Base-by-base conservation (phyloP, 2,329 filamentous ascomycete species). In the Spiromastix sp. region DNA sequence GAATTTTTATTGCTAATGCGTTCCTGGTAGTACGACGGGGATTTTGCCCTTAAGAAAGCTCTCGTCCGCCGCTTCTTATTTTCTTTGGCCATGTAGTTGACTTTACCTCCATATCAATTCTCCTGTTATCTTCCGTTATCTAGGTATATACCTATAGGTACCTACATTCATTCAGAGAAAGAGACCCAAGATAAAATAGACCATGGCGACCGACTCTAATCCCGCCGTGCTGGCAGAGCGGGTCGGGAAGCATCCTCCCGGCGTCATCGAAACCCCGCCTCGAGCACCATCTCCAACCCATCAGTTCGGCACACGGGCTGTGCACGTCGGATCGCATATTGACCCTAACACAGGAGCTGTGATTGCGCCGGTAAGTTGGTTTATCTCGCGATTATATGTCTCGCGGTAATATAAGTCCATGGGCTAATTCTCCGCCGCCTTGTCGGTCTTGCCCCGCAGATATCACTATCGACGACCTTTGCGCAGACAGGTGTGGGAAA, bases 381-480 rank as follows among this genome's bases (percentile, higher is more conserved):
- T 15, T 7, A 24, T 7, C 7, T 24, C 7, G n/a, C n/a, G 21
- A n/a, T n/a, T 24, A 7, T n/a, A n/a, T n/a, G n/a, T n/a, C n/a
- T n/a, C n/a, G n/a, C n/a, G n/a, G n/a, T n/a, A 24, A 16, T 18
- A 7, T 17, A 17, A 11, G 21, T 31, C 8, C 22, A 18, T 24
- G 9, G 15, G 13, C 17, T 13, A 12, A 2, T 27, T 10, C 15
- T 17, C 11, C 20, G 11, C 11, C 6, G 1, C 6, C 10, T 13
- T 18, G 3, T 6, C 30, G 34, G 28, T 12, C 11, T 30, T 16
- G 9, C 18, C 37, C 20, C 32, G 17, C 45, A 77, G 70, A 95
- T 98, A 59, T 95, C 89, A 7, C 77, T 98, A 16, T 94, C 87
- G 16, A 96, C 91, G 11, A 98, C 91, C 4, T 98, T 89, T 56